A percentile compares a stretch with the other conserved stretches of the same genome.
phyloP scores from a whole-genome alignment of 164 flowering plant species.

The Amborella trichopoda region DNA sequence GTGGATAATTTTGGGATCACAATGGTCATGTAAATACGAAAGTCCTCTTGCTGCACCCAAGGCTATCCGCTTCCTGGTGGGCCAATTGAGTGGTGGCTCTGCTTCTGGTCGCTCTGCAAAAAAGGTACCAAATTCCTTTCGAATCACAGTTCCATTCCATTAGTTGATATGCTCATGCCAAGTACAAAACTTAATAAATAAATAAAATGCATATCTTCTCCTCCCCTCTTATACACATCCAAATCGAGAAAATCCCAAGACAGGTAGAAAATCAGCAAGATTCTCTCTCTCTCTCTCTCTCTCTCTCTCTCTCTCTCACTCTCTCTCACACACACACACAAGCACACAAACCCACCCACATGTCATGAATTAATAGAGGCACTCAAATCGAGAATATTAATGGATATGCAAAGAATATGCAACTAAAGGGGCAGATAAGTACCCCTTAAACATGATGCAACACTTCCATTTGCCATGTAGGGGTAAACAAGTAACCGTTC shows the following conservation, averaged over 20 bases:
- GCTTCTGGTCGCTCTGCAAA: slow-evolving; percentile 56
- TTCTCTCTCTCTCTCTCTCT: too few relatives aligned
- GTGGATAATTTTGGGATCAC: slow-evolving; percentile 93
- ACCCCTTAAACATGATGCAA: slow-evolving; percentile 38
- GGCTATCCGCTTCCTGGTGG: slow-evolving; percentile 64
- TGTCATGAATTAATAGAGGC: not conserved
- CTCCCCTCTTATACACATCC: too few relatives aligned
- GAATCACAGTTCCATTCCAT: too few relatives aligned
- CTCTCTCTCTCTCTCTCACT: too few relatives aligned
- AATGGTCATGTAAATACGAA: slow-evolving; percentile 88
- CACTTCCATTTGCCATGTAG: slow-evolving; percentile 37
- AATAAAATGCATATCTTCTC: too few relatives aligned
- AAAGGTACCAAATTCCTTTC: too few relatives aligned
- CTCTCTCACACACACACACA: not conserved
- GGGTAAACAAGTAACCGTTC: slow-evolving; percentile 37
- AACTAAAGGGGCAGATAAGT: not conserved
- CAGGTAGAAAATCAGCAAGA: too few relatives aligned
- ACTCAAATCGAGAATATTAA: not conserved
- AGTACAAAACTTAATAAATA: too few relatives aligned
- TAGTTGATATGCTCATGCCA: too few relatives aligned
- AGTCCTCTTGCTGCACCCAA: slow-evolving; percentile 91
- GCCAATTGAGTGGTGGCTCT: slow-evolving; percentile 81
- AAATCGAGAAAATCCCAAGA: too few relatives aligned
- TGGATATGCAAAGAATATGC: not conserved
- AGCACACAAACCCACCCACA: not conserved